Percentiles rank a stretch among this genome's conserved stretches.
These are phyloP conservation scores for Sclerotinia subarctica DNA, from an alignment of 2,329 filamentous ascomycete species.

Conservation along the genomic window DNA sequence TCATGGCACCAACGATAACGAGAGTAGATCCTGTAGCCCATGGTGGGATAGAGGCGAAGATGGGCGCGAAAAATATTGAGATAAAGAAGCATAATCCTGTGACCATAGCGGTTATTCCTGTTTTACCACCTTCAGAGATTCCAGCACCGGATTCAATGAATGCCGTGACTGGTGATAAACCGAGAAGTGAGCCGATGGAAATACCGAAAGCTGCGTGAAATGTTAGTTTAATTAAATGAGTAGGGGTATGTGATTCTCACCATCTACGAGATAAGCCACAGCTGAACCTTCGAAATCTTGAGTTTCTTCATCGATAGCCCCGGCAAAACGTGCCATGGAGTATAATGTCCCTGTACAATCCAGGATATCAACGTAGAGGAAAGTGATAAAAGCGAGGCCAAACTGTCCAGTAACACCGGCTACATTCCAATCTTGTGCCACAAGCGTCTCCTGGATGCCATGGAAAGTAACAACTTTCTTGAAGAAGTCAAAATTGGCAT, in stretches of 20 bases:
- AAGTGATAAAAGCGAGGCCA: slow-evolving; percentile 79
- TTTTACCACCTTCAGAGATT: slow-evolving; percentile 82
- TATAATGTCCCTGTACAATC: slow-evolving; percentile 85
- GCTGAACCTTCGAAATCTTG: slow-evolving; percentile 86
- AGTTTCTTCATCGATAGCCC: slow-evolving; percentile 74
- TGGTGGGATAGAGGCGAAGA: slow-evolving; percentile 83
- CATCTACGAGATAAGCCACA: slow-evolving; percentile 76
- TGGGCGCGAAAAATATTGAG: slow-evolving; percentile 83
- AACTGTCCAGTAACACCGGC: slow-evolving; percentile 69
- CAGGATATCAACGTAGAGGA: slow-evolving; percentile 86
- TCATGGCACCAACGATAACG: slow-evolving; percentile 80
- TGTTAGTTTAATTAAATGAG: not conserved
- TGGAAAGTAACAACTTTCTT: slow-evolving; percentile 84
- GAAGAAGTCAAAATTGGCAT: slow-evolving; percentile 79
- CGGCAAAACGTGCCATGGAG: slow-evolving; percentile 82
- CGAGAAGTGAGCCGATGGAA: slow-evolving; percentile 75
- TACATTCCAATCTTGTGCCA: slow-evolving; percentile 72
- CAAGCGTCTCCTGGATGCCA: slow-evolving; percentile 66
- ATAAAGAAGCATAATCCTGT: slow-evolving; percentile 83
- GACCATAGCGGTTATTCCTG: slow-evolving; percentile 78
- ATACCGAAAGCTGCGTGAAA: slow-evolving; percentile 59
- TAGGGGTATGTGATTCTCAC: not conserved
- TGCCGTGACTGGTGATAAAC: slow-evolving; percentile 76
- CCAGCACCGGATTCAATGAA: slow-evolving; percentile 89
- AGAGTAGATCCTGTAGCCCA: slow-evolving; percentile 88